Conservation (phyloP, 2,329 filamentous ascomycete species). For the Purpureocillium lavendulum region DNA sequence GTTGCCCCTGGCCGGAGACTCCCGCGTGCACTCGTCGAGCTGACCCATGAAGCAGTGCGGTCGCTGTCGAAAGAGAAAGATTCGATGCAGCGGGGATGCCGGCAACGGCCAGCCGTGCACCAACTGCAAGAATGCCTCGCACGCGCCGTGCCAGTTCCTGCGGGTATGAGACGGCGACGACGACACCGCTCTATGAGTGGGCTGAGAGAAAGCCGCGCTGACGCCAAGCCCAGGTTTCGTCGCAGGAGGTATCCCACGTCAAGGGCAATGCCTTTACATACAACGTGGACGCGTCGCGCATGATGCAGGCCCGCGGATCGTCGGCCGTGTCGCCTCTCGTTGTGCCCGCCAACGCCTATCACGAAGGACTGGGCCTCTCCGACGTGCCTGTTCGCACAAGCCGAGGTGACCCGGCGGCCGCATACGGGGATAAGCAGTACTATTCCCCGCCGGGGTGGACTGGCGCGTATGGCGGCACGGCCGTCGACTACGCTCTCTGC, state of each 20-base stretch:
- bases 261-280: slow-evolving; percentile 19
- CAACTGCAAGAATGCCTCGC: slow-evolving; percentile 71
- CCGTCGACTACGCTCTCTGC: slow-evolving; percentile 16
- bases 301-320: slow-evolving; percentile 17
- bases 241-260: slow-evolving; percentile 17
- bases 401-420: slow-evolving; percentile 12
- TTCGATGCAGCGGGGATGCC: slow-evolving; percentile 82
- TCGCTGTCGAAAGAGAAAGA: slow-evolving; percentile 87
- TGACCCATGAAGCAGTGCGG: slow-evolving; percentile 54
- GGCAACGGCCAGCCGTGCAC: slow-evolving; percentile 70
- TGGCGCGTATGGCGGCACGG: slow-evolving; percentile 16
- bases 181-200: slow-evolving; percentile 3
- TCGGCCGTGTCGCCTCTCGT: slow-evolving; percentile 9
- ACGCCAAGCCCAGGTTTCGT: slow-evolving; percentile 18
- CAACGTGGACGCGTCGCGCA: slow-evolving; percentile 21
- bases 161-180: slow-evolving; percentile 45
- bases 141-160: slow-evolving; percentile 68
- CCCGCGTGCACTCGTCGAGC: not conserved
- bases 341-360: slow-evolving; percentile 9
- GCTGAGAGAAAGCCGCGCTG: not conserved
- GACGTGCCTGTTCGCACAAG: slow-evolving; percentile 11
- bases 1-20: slow-evolving; percentile 5
- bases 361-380: slow-evolving; percentile 10
- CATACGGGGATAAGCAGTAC: slow-evolving; percentile 16
- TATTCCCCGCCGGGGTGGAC: slow-evolving; percentile 15